These are phyloP conservation scores for Sporothrix globosa DNA, from an alignment of 2,329 filamentous ascomycete species.

Conservation along the genomic window DNA sequence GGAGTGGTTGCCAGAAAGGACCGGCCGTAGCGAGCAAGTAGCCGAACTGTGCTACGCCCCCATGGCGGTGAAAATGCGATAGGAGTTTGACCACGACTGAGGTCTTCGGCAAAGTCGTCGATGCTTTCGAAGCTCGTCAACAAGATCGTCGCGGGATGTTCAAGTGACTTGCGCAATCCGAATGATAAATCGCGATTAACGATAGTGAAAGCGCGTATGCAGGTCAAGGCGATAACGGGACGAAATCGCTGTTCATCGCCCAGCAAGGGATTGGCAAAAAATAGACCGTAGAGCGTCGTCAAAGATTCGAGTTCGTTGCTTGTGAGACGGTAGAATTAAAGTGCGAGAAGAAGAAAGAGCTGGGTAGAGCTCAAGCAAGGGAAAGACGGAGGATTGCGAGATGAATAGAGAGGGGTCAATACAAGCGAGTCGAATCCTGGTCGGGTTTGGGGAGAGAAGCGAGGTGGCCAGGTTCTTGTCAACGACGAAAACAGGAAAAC, in stretches of 20 bases:
- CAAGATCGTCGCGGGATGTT: neutral
- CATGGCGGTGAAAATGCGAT: constrained; percentile 22
- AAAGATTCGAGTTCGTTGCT: neutral
- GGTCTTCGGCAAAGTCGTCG: neutral
- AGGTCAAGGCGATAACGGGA: constrained; percentile 4
- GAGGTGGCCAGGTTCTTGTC: constrained; percentile 1
- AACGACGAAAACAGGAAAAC: constrained; percentile 8
- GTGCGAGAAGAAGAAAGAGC: neutral
- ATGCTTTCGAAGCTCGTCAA: neutral
- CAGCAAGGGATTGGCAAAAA: neutral
- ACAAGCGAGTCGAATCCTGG: constrained; percentile 10
- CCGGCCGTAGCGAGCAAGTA: constrained; percentile 16
- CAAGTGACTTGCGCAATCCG: neutral
- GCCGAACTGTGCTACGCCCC: constrained; percentile 23
- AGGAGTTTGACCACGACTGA: neutral
- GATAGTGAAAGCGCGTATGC: neutral
- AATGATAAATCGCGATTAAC: neutral
- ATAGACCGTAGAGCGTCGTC: neutral
- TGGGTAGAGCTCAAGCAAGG: neutral
- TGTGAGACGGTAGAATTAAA: neutral
- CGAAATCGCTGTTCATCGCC: neutral
- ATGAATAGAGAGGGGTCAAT: constrained; percentile 6
- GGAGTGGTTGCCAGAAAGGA: constrained; percentile 8
- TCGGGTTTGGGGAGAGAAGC: neutral
- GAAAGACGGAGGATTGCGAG: constrained; percentile 18